Conservation (phyloP, 805 yeast genomes). For the Wickerhamiella domercqiae region DNA sequence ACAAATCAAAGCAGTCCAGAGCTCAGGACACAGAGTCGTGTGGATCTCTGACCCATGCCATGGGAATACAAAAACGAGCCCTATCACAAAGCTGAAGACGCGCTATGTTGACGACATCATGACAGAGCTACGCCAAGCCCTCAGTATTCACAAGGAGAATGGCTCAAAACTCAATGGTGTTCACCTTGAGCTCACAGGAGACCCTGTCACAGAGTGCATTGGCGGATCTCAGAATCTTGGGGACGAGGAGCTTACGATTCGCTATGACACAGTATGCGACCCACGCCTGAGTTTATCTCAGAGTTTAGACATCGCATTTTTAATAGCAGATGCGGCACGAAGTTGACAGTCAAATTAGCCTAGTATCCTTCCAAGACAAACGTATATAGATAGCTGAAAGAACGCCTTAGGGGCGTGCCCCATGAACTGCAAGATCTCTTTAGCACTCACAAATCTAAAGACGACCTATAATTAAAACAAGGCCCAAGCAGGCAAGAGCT, state of each 20-base stretch:
- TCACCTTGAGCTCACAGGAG: conserved; percentile 31
- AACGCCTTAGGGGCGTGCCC: too few relatives aligned
- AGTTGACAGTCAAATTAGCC: neutral
- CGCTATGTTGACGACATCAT: conserved; percentile 30
- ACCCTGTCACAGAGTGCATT: conserved; percentile 30
- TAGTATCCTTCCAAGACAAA: neutral
- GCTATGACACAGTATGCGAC: conserved; percentile 31
- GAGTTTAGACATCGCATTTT: conserved; percentile 29
- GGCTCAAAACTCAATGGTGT: conserved; percentile 26
- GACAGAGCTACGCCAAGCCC: conserved; percentile 25
- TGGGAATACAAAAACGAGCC: conserved; percentile 29
- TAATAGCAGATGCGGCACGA: conserved; percentile 25
- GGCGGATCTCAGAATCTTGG: conserved; percentile 28
- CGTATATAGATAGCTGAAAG: neutral
- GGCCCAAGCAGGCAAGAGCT: too few relatives aligned
- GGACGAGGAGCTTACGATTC: conserved; percentile 26
- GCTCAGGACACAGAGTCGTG: conserved; percentile 27
- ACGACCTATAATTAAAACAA: too few relatives aligned
- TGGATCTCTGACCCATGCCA: conserved; percentile 34
- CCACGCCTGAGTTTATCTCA: conserved; percentile 28
- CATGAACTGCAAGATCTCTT: too few relatives aligned
- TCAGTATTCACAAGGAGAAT: conserved; percentile 24
- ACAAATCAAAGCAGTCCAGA: conserved; percentile 27
- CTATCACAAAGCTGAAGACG: conserved; percentile 27
- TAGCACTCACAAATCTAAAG: too few relatives aligned